These are phyloP conservation scores for Claviceps spartinae DNA, from an alignment of 2,329 filamentous ascomycete genomes.

Conservation along the genomic window DNA sequence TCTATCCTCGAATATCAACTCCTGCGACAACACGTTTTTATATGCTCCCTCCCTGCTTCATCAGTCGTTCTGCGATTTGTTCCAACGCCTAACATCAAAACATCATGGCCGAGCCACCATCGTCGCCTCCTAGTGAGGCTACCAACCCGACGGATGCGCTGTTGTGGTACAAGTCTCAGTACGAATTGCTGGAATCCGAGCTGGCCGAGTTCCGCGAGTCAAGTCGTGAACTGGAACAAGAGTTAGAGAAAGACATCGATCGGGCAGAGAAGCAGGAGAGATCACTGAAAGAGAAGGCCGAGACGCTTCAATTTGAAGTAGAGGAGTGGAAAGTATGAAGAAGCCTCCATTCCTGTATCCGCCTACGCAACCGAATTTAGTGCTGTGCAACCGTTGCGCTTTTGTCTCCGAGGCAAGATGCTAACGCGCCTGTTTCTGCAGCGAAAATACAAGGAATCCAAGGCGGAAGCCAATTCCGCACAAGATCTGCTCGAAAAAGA, in stretches of 20 bases:
- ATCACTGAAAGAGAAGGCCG: constrained; percentile 72
- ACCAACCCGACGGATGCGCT: constrained; percentile 59
- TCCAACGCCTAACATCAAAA: not conserved
- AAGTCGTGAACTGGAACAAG: constrained; percentile 84
- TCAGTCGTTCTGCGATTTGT: not conserved
- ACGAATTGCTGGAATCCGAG: constrained; percentile 82
- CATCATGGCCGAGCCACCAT: constrained; percentile 45
- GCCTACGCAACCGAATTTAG: no score
- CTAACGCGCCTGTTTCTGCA: constrained; percentile 23
- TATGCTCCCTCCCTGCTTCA: not conserved
- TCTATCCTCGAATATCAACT: not conserved
- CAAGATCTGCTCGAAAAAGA: constrained; percentile 89
- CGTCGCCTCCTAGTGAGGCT: constrained; percentile 44
- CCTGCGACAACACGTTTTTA: not conserved
- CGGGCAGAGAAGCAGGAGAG: constrained; percentile 88
- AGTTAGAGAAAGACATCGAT: constrained; percentile 92
- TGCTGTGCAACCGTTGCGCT: no score
- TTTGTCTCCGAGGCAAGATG: not conserved
- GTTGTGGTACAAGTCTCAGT: constrained; percentile 90
- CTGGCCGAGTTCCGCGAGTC: constrained; percentile 88
- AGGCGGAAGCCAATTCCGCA: constrained; percentile 69
- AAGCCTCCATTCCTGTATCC: no score
- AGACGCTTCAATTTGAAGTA: constrained; percentile 73
- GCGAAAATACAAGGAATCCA: constrained; percentile 94
- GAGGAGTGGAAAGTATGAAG: constrained; percentile 89